A percentile compares a stretch with the other conserved stretches of the same genome.
Conservation (phyloP, 202 grass and related monocot species). For the Panicum hallii region DNA sequence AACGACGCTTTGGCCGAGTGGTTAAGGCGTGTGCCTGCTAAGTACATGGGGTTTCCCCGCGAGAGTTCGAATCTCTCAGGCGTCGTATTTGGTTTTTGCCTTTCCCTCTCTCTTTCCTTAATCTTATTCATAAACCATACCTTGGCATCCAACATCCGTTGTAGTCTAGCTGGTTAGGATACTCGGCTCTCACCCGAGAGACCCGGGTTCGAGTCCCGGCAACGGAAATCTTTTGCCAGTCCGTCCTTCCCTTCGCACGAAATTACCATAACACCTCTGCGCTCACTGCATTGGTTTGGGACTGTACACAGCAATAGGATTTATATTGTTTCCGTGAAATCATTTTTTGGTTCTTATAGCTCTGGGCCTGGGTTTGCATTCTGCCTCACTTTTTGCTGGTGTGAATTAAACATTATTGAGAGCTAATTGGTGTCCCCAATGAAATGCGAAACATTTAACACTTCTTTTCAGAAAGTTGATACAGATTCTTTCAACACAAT, state of each 20-base stretch:
- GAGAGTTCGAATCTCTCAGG: constrained; percentile 95
- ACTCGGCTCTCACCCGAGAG: constrained; percentile 73
- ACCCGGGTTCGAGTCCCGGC: constrained; percentile 74
- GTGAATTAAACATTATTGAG: neutral
- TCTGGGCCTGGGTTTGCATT: neutral
- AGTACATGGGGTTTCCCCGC: constrained; percentile 90
- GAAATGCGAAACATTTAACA: neutral
- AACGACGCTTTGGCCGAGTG: constrained; percentile 76
- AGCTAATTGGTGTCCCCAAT: neutral
- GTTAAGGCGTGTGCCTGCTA: constrained; percentile 95
- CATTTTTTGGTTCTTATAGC: neutral
- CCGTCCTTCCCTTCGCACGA: too few species aligned
- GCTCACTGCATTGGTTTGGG: too few species aligned
- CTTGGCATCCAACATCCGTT: constrained; percentile 6
- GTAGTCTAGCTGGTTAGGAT: constrained; percentile 79
- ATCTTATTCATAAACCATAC: too few species aligned
- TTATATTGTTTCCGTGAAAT: too few species aligned
- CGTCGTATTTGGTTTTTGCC: neutral
- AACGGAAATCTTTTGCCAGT: constrained; percentile 43
- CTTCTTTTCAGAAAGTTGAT: neutral
- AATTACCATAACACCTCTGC: too few species aligned
- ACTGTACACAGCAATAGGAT: too few species aligned
- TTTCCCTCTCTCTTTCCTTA: neutral
- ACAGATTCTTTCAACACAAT: neutral
- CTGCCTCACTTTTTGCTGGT: neutral